Evolutionary conservation across 306 rosid genomes (phyloP), one percentile per base, ranked within the genome.

Genomic region (Gillenia trifoliata): DNA sequence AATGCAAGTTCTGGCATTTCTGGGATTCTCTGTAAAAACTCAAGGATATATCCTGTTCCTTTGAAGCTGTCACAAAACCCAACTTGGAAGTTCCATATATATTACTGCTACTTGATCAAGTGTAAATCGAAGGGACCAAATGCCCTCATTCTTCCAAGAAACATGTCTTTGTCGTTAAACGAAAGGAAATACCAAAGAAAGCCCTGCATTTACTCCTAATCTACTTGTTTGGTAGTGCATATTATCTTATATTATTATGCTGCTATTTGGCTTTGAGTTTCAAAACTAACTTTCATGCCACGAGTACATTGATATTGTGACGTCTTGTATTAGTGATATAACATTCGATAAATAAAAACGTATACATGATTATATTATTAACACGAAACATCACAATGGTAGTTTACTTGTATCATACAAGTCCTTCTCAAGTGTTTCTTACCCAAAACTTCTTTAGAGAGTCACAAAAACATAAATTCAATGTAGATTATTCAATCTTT

Each of bases 171-270:
- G 67, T 72, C 56, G 4, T 59, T 41, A 22, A 57, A 19, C 40
- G 41, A 9, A 22, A 56, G 54, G 45, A 55, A 50, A 30, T 30
- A 22, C 26, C 31, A 33, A 31, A 47, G 2, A 72, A 61, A 11
- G 4, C 16, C 68, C 59, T 41, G 43, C 59, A 20, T 31, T 29
- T 16, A 11, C 52, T 41, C n/a, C 20, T 34, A 33, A 23, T 54
- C 64, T 23, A 26, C 23, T 26, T 38, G 66, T 57, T 71, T 71
- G 66, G 11, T 72, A 17, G 40, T 38, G 55, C 75, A 57, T 45
- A 45, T 34, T 56, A 56, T 72, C 23, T 62, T 55, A 71, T 71
- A 71, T 56, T 56, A 71, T 30, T 71, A 7, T 36, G 75, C 11
- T 56, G 36, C 40, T 16, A 71, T 65, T 56, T 4, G 54, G 40